Evolutionary conservation across 371 early-diverging fungal genomes (phyloP).

Genomic region (Coemansia sp.): DNA sequence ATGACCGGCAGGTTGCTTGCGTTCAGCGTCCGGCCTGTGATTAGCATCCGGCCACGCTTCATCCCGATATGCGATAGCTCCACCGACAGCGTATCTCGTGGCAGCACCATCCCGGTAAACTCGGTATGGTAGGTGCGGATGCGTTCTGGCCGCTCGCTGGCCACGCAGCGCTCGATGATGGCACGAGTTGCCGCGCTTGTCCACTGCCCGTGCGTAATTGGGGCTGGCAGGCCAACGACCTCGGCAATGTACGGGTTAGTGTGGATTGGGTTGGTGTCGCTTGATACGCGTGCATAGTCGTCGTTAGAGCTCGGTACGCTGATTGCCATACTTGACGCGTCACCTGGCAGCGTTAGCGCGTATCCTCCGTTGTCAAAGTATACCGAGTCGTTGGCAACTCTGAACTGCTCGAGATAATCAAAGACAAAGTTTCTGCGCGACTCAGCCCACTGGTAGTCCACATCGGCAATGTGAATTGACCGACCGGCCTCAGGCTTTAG

Average conservation of each 20-base stretch:
- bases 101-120: conserved; percentile 92
- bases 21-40: conserved; percentile 85
- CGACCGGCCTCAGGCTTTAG: conserved; percentile 62
- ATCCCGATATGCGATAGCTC: conserved; percentile 91
- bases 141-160: conserved; percentile 87
- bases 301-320: conserved; percentile 68
- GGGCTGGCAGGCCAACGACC: conserved; percentile 82
- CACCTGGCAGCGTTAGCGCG: conserved; percentile 74
- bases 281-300: conserved; percentile 80
- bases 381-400: background rate
- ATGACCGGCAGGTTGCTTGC: conserved; percentile 78
- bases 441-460: conserved; percentile 66
- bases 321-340: conserved; percentile 73
- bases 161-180: conserved; percentile 89
- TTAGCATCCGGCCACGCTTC: conserved; percentile 84
- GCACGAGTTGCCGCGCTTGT: conserved; percentile 89
- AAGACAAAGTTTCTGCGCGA: conserved; percentile 34
- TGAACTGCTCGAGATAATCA: conserved; percentile 23
- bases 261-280: conserved; percentile 96
- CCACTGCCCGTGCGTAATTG: conserved; percentile 98
- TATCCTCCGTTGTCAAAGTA: conserved; percentile 79
- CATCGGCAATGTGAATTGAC: conserved; percentile 71
- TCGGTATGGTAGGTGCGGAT: conserved; percentile 81
- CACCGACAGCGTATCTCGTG: conserved; percentile 81
- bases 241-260: conserved; percentile 93